A percentile compares a stretch with the other conserved stretches of the same genome.
These are phyloP conservation scores for Coprinopsis strossmayeri DNA, from an alignment of 768 basidiomycete species.

Conservation along the genomic window DNA sequence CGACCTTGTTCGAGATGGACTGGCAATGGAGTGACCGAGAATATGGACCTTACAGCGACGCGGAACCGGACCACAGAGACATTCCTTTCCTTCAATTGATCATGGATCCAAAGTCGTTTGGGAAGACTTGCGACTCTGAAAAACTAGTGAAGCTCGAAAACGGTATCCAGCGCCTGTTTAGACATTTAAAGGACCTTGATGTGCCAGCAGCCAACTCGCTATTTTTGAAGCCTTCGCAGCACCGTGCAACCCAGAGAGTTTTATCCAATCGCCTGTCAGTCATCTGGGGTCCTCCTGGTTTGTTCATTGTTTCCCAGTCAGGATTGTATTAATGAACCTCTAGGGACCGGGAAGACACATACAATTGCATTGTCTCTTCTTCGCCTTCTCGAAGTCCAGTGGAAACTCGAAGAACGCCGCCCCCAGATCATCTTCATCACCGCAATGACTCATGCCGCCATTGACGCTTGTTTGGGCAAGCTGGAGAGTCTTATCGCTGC, in stretches of 20 bases:
- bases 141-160: slow-evolving; percentile 28
- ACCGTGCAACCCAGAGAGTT: slow-evolving; percentile 35
- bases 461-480: slow-evolving; percentile 41
- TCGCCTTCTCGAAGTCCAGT: slow-evolving; percentile 37
- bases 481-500: slow-evolving; percentile 28
- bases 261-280: slow-evolving; percentile 38
- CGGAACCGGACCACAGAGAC: slow-evolving; percentile 14
- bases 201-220: slow-evolving; percentile 29
- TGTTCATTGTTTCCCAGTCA: slow-evolving; percentile 3
- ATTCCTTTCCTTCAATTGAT: slow-evolving; percentile 41
- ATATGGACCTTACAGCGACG: slow-evolving; percentile 9
- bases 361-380: slow-evolving; percentile 42
- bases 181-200: slow-evolving; percentile 28
- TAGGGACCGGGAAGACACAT: slow-evolving; percentile 49
- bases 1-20: slow-evolving; percentile 40
- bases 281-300: slow-evolving; percentile 47
- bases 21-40: slow-evolving; percentile 23
- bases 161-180: slow-evolving; percentile 34
- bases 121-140: slow-evolving; percentile 19
- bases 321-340: neutral
- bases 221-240: slow-evolving; percentile 41
- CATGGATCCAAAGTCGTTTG: slow-evolving; percentile 33
- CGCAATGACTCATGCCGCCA: slow-evolving; percentile 48
- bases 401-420: slow-evolving; percentile 21
- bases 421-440: slow-evolving; percentile 40